A percentile compares a stretch with the other conserved stretches of the same genome.
Conservation (phyloP, 2,329 filamentous ascomycete genomes). For the Epichloe glyceriae region DNA sequence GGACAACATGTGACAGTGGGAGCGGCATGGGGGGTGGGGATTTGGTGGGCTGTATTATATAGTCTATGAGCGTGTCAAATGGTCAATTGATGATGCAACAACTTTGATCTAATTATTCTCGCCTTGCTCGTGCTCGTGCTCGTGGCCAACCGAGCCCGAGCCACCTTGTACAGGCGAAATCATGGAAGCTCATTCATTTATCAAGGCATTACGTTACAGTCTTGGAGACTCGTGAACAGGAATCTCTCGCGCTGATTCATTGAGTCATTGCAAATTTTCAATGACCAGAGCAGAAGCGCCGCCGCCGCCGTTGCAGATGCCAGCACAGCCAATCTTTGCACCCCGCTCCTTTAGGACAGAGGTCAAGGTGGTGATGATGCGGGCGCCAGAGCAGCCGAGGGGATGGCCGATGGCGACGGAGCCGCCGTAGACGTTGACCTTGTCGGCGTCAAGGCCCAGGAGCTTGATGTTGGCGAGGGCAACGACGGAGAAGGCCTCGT, state of each 20-base stretch:
- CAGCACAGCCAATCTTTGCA: slow-evolving; percentile 84
- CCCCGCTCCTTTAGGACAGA: slow-evolving; percentile 83
- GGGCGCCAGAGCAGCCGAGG: slow-evolving; percentile 82
- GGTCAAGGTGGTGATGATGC: slow-evolving; percentile 82
- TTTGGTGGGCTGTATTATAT: background rate
- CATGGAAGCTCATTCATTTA: background rate
- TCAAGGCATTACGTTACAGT: slow-evolving; percentile 4
- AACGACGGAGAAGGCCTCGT: slow-evolving; percentile 97
- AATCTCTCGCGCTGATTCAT: slow-evolving; percentile 18
- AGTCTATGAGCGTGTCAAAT: background rate
- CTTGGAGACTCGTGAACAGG: slow-evolving; percentile 2
- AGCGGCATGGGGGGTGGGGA: no score
- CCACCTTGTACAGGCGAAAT: background rate
- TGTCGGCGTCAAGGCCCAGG: slow-evolving; percentile 63
- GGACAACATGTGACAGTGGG: no score
- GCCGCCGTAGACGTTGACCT: slow-evolving; percentile 91
- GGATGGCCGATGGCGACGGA: slow-evolving; percentile 94
- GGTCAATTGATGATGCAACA: background rate
- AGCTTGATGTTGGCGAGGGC: slow-evolving; percentile 94
- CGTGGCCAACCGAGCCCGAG: background rate
- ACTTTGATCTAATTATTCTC: background rate
- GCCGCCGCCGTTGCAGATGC: slow-evolving; percentile 96
- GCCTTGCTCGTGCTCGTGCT: background rate
- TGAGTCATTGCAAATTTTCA: slow-evolving; percentile 53
- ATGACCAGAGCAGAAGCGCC: slow-evolving; percentile 90